Percentiles rank a stretch among this genome's conserved stretches.
phyloP scores from a whole-genome alignment of 768 basidiomycete species.

The Tricholoma sp. region DNA sequence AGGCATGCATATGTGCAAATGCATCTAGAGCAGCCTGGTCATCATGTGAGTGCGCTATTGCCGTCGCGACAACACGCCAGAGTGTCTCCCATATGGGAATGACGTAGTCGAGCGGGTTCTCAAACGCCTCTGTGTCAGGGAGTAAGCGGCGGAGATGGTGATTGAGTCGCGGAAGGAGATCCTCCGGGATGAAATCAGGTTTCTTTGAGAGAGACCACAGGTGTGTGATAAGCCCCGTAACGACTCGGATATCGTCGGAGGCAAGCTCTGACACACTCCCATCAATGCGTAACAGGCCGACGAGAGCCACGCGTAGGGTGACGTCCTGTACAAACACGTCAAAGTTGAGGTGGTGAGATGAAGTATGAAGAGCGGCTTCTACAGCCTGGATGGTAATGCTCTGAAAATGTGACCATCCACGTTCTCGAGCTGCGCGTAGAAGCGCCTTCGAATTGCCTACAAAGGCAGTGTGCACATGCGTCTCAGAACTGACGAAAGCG shows the following conservation, averaged over 20 bases:
- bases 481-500: constrained; percentile 45
- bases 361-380: constrained; percentile 15
- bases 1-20: constrained; percentile 31
- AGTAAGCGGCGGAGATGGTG: constrained; percentile 35
- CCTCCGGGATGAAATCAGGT: constrained; percentile 20
- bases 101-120: constrained; percentile 45
- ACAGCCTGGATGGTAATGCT: constrained; percentile 25
- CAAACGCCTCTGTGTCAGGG: constrained; percentile 24
- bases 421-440: constrained; percentile 19
- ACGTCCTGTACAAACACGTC: constrained; percentile 38
- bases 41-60: constrained; percentile 32
- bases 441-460: constrained; percentile 22
- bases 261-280: constrained; percentile 23
- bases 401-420: constrained; percentile 31
- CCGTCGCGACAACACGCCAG: constrained; percentile 53
- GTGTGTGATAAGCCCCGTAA: constrained; percentile 37
- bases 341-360: constrained; percentile 18
- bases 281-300: constrained; percentile 34
- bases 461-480: constrained; percentile 30
- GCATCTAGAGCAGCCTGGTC: constrained; percentile 16
- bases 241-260: constrained; percentile 26
- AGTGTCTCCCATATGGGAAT: constrained; percentile 59
- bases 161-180: constrained; percentile 30
- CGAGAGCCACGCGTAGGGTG: constrained; percentile 37
- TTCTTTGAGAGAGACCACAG: constrained; percentile 45